Evolutionary conservation across 805 yeast genomes (phyloP).

Genomic region (Candida ponderosae): DNA sequence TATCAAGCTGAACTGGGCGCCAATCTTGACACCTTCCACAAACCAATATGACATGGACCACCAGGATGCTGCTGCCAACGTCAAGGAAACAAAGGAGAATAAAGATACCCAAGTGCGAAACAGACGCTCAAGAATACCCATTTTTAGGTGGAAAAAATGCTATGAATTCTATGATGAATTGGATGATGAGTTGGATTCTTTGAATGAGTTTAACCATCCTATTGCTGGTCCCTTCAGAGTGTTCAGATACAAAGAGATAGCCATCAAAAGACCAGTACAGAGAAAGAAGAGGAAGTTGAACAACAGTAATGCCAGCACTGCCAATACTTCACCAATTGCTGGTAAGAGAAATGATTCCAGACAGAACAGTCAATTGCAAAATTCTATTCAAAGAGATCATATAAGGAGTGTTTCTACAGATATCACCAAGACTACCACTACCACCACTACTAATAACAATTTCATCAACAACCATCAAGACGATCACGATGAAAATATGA

Average conservation of each 20-base stretch:
- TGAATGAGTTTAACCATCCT: constrained; percentile 28
- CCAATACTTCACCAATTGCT: too few relatives aligned
- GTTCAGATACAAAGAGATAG: not conserved
- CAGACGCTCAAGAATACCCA: not conserved
- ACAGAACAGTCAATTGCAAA: too few relatives aligned
- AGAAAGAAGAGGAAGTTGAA: not conserved
- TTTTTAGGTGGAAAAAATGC: constrained; percentile 52
- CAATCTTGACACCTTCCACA: constrained; percentile 1
- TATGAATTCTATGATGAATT: constrained; percentile 69
- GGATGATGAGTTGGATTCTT: constrained; percentile 52
- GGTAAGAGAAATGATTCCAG: too few relatives aligned
- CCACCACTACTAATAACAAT: too few relatives aligned
- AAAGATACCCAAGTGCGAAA: not conserved
- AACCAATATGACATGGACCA: not conserved
- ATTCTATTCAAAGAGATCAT: too few relatives aligned
- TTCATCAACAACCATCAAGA: too few relatives aligned
- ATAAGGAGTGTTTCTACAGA: too few relatives aligned
- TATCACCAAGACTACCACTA: not conserved
- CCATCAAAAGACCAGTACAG: not conserved
- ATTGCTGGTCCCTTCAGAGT: constrained; percentile 1
- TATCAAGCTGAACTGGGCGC: constrained; percentile 68
- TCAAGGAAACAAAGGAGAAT: too few relatives aligned
- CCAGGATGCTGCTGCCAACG: not conserved
- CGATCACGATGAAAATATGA: too few relatives aligned
- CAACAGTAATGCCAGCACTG: too few relatives aligned